Conservation (phyloP, 176 grass and related monocot genomes). For the Carex myosuroides region DNA sequence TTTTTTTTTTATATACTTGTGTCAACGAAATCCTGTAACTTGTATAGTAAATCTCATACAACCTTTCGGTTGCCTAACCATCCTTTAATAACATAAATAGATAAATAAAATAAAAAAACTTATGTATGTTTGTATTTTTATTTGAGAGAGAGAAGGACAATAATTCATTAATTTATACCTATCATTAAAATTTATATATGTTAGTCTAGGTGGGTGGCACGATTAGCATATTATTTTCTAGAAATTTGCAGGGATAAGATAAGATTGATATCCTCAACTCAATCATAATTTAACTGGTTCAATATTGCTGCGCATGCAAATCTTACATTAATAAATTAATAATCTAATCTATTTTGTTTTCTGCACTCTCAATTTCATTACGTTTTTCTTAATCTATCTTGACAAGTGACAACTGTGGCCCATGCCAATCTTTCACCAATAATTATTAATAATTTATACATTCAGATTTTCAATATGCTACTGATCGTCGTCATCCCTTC, state of each 20-base stretch:
- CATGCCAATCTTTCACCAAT: background rate
- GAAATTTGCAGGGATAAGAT: background rate
- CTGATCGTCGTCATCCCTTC: background rate
- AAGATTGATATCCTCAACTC: slow-evolving; percentile 5
- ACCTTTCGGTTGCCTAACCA: too few species aligned
- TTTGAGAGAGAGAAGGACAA: background rate
- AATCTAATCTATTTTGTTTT: background rate
- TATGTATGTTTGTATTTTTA: background rate
- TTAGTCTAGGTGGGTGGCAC: background rate
- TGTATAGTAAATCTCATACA: too few species aligned
- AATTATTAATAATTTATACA: background rate
- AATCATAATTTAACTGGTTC: background rate
- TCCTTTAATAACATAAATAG: too few species aligned
- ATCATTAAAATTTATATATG: background rate
- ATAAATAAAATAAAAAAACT: background rate
- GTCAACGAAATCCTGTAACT: too few species aligned
- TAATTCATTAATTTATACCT: background rate
- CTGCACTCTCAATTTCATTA: background rate
- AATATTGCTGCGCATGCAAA: background rate
- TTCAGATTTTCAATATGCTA: background rate
- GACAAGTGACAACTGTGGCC: background rate
- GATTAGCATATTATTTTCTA: background rate
- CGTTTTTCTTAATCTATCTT: background rate
- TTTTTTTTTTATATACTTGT: too few species aligned
- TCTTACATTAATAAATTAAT: background rate